Conservation (phyloP, 2,329 filamentous ascomycete genomes). For the Exutisphaerella laricina region DNA sequence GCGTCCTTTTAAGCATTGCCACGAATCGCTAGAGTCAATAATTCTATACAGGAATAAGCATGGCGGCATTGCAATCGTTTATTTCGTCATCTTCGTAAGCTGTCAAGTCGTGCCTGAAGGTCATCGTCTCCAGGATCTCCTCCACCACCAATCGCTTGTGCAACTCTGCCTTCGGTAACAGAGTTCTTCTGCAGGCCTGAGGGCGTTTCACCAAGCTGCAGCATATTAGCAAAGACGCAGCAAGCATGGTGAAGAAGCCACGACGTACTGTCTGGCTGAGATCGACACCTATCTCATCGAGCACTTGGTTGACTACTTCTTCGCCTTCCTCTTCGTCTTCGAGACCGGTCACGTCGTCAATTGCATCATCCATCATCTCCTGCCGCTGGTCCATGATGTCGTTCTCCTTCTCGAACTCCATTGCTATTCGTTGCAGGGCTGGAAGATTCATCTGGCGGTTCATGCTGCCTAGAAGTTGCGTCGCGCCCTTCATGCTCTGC, state of each 20-base stretch:
- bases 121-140: constrained; percentile 72
- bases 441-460: constrained; percentile 97
- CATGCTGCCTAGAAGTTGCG: constrained; percentile 89
- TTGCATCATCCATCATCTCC: constrained; percentile 99
- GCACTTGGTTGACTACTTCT: constrained; percentile 90
- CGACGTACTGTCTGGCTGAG: constrained; percentile 75
- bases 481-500: constrained; percentile 99
- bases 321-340: constrained; percentile 92
- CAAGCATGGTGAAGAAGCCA: neutral
- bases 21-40: neutral
- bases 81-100: constrained; percentile 48
- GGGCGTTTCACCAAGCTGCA: constrained; percentile 84
- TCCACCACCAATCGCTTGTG: constrained; percentile 69
- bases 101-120: constrained; percentile 87
- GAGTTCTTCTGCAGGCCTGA: constrained; percentile 70
- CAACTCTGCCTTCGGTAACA: constrained; percentile 69
- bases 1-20: neutral
- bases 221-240: constrained; percentile 10
- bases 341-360: constrained; percentile 91
- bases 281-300: constrained; percentile 96
- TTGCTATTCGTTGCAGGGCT: constrained; percentile 88
- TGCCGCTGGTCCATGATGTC: constrained; percentile 99
- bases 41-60: neutral
- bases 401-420: constrained; percentile 99
- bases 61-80: constrained; percentile 5